These are phyloP conservation scores for Xylaria sp. DNA, from an alignment of 2,329 filamentous ascomycete species.

Conservation along the genomic window DNA sequence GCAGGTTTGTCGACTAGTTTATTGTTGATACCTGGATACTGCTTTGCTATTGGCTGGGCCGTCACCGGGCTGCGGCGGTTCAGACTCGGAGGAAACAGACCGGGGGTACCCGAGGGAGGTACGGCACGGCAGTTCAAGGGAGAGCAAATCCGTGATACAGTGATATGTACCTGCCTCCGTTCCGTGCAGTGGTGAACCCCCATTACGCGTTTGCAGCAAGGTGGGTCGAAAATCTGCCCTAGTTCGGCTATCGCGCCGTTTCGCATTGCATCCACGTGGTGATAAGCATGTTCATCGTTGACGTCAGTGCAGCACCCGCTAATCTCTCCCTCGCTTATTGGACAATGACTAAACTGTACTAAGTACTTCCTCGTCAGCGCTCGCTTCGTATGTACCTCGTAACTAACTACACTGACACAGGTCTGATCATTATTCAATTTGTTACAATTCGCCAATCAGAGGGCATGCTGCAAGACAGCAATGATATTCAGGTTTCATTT, in stretches of 20 bases:
- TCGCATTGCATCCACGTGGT: constrained; percentile 46
- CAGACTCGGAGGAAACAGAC: background rate
- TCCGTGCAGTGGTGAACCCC: background rate
- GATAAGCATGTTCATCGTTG: constrained; percentile 42
- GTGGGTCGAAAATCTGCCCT: constrained; percentile 42
- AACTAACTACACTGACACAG: background rate
- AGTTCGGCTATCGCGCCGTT: constrained; percentile 43
- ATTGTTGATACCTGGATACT: background rate
- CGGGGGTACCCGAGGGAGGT: constrained; percentile 27
- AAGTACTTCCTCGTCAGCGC: background rate
- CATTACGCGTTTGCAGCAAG: constrained; percentile 7
- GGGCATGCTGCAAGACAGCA: background rate
- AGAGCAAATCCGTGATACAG: background rate
- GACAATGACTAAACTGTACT: background rate
- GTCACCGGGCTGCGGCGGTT: constrained; percentile 7
- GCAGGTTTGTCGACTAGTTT: background rate
- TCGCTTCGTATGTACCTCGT: background rate
- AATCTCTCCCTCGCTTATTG: background rate
- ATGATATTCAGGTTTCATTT: background rate
- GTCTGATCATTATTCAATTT: background rate
- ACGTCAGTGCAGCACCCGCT: constrained; percentile 39
- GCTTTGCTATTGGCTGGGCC: constrained; percentile 10
- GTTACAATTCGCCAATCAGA: background rate
- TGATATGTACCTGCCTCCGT: background rate
- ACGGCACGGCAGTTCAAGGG: no score